Conservation (phyloP, 2,329 filamentous ascomycete genomes). For the Parastagonospora nodorum region DNA sequence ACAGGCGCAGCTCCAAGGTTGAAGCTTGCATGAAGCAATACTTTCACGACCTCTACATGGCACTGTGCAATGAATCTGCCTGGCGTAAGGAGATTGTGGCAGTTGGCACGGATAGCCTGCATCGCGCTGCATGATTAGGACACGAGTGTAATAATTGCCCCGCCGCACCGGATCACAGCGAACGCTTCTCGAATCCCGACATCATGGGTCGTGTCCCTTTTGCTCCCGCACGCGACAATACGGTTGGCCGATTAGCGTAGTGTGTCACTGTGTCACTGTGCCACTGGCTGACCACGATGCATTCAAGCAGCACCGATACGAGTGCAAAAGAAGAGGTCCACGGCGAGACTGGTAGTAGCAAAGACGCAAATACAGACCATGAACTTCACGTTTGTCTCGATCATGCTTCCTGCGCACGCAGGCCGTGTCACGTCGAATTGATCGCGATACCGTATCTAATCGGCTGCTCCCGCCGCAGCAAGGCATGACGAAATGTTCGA, state of each 20-base stretch:
- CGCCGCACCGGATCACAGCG: constrained; percentile 2
- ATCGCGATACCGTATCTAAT: constrained; percentile 12
- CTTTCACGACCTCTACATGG: constrained; percentile 23
- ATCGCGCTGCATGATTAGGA: constrained; percentile 24
- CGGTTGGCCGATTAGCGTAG: constrained; percentile 16
- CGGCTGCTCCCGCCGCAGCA: constrained; percentile 35
- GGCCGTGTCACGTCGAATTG: neutral
- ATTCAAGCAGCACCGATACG: neutral
- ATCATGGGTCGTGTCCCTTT: constrained; percentile 16
- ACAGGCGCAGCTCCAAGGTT: constrained; percentile 35
- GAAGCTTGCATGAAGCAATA: constrained; percentile 34
- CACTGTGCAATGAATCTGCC: constrained; percentile 9
- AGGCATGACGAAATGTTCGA: constrained; percentile 21
- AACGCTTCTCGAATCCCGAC: constrained; percentile 14
- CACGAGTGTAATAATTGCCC: constrained; percentile 15
- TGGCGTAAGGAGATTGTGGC: constrained; percentile 9
- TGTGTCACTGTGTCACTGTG: constrained; percentile 9
- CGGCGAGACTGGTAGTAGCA: too few species aligned
- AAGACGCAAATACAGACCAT: too few species aligned
- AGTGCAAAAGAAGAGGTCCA: too few species aligned
- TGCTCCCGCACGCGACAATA: constrained; percentile 23
- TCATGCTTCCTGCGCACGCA: too few species aligned
- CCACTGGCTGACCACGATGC: constrained; percentile 3
- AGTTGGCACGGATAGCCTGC: constrained; percentile 18
- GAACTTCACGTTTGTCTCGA: too few species aligned